Percentiles rank a stretch among this genome's conserved stretches.
phyloP scores from a whole-genome alignment of 306 rosid genomes.

The apple (Malus domestica) region ASM211411v1 NC_041798.1:11118501-11119000 shows the following conservation, averaged over 20 bases:
- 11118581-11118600: constrained; percentile 45
- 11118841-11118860: constrained; percentile 54
- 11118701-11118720: constrained; percentile 27
- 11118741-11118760: constrained; percentile 61
- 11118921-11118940: constrained; percentile 75
- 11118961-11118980: constrained; percentile 51
- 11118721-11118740: constrained; percentile 38
- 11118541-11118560: constrained; percentile 38
- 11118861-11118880: constrained; percentile 32
- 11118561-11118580: constrained; percentile 66
- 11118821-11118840: constrained; percentile 58
- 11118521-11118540: constrained; percentile 44
- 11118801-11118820: constrained; percentile 79
- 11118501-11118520: constrained; percentile 54
- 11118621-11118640: constrained; percentile 64
- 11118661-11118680: too few relatives aligned
- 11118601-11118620: constrained; percentile 57
- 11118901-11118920: constrained; percentile 54
- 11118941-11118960: constrained; percentile 56
- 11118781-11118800: constrained; percentile 66
- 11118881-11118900: constrained; percentile 59
- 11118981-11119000: constrained; percentile 49
- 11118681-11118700: neutral
- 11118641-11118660: constrained; percentile 17
- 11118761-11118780: constrained; percentile 30